Evolutionary conservation across 495 filamentous ascomycete species (phyloP).

Genomic region (Neurospora terricola): DNA sequence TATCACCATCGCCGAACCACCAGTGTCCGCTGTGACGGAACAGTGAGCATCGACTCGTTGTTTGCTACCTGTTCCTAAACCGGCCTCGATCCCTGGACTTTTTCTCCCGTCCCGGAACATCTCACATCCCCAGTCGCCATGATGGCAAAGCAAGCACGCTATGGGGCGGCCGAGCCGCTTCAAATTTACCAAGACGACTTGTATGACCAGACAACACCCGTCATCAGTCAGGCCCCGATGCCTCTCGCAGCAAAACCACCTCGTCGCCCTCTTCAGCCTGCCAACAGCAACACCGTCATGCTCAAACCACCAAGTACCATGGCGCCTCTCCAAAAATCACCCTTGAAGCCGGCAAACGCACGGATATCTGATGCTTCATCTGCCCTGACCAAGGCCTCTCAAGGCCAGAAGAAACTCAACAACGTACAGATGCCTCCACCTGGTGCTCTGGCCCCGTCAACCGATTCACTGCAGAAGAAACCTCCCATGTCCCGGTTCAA

Average conservation of each 20-base stretch:
- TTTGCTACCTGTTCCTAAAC: not conserved
- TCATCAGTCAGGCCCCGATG: constrained; percentile 44
- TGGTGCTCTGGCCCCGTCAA: constrained; percentile 49
- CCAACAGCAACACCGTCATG: constrained; percentile 36
- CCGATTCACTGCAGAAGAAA: constrained; percentile 83
- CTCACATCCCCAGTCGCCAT: not conserved
- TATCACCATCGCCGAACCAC: not conserved
- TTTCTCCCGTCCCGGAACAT: not conserved
- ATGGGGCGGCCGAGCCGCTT: constrained; percentile 41
- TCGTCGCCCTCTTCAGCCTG: constrained; percentile 41
- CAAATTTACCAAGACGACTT: constrained; percentile 56
- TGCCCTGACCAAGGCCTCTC: constrained; percentile 35
- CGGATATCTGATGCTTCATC: constrained; percentile 27
- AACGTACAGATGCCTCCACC: constrained; percentile 66
- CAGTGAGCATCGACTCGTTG: not conserved
- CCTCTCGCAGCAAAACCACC: constrained; percentile 35
- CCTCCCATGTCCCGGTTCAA: constrained; percentile 50
- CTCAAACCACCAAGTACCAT: constrained; percentile 44
- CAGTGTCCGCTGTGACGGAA: not conserved
- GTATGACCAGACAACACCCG: constrained; percentile 33
- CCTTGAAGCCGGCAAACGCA: constrained; percentile 36
- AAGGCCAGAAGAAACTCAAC: constrained; percentile 41
- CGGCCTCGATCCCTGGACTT: not conserved
- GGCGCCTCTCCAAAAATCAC: constrained; percentile 42
- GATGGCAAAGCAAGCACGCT: constrained; percentile 53